Evolutionary conservation across 495 filamentous ascomycete species (phyloP).

Genomic region (Clavariopsis aquatica): DNA sequence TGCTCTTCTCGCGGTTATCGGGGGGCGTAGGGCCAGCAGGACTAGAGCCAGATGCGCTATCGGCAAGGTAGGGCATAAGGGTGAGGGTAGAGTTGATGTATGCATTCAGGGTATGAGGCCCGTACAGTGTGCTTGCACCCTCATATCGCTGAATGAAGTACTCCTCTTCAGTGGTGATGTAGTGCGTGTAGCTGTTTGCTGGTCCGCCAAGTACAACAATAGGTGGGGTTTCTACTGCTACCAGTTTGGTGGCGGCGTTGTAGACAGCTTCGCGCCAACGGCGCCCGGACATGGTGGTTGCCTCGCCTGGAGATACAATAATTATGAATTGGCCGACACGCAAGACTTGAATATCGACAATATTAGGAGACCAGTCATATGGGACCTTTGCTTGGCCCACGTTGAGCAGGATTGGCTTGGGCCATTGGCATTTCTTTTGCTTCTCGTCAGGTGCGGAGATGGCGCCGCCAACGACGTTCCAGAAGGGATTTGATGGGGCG

Average conservation of each 20-base stretch:
- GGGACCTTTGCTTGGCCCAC: conserved; percentile 78
- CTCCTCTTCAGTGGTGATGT: conserved; percentile 91
- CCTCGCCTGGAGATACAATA: conserved; percentile 86
- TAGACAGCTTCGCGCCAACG: conserved; percentile 86
- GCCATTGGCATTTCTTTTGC: conserved; percentile 74
- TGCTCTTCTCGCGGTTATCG: conserved; percentile 74
- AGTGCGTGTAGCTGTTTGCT: conserved; percentile 94
- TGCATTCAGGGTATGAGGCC: conserved; percentile 84
- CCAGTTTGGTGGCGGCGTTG: conserved; percentile 51
- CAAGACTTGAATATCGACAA: conserved; percentile 88
- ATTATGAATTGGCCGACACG: conserved; percentile 87
- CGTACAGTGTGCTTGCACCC: conserved; percentile 92
- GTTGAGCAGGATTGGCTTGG: conserved; percentile 88
- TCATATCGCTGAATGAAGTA: conserved; percentile 91
- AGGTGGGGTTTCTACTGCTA: conserved; percentile 49
- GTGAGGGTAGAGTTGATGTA: conserved; percentile 83
- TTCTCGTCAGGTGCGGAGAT: conserved; percentile 70
- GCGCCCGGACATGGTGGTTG: conserved; percentile 91
- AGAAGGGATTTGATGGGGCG: conserved; percentile 76
- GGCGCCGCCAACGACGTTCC: conserved; percentile 71
- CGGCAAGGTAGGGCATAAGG: conserved; percentile 67
- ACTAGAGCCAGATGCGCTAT: conserved; percentile 43
- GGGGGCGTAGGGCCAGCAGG: conserved; percentile 68
- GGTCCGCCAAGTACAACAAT: conserved; percentile 89
- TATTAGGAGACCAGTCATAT: conserved; percentile 89